These are phyloP conservation scores for Penicillium sp. DNA, from an alignment of 2,329 filamentous ascomycete species.

Conservation along the genomic window DNA sequence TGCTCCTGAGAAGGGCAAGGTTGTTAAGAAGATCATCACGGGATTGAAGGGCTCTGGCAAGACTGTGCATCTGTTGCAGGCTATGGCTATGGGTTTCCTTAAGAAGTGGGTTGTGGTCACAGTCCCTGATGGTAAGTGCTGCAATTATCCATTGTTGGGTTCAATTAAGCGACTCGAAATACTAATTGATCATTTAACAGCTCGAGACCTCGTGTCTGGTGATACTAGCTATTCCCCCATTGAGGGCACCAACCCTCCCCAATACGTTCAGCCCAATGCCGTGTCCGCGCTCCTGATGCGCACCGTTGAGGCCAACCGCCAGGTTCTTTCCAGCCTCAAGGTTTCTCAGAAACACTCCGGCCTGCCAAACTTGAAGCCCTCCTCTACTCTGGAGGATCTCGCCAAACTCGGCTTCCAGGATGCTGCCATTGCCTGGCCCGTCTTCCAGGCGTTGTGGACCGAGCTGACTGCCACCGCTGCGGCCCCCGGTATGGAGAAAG, in stretches of 20 bases:
- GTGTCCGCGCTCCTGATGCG: conserved; percentile 73
- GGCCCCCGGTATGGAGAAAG: conserved; percentile 48
- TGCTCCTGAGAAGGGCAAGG: conserved; percentile 38
- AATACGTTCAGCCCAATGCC: conserved; percentile 79
- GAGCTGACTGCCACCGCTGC: conserved; percentile 66
- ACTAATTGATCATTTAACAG: conserved; percentile 50
- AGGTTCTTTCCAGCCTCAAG: conserved; percentile 60
- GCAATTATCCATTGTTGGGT: neutral
- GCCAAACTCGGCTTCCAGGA: conserved; percentile 71
- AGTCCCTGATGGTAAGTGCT: conserved; percentile 76
- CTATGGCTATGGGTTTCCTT: conserved; percentile 76
- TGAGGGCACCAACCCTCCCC: conserved; percentile 54
- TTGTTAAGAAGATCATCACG: conserved; percentile 65
- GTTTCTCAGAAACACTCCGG: conserved; percentile 59
- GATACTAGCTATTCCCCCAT: conserved; percentile 79
- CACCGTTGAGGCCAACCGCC: conserved; percentile 72
- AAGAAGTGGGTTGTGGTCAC: conserved; percentile 88
- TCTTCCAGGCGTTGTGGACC: conserved; percentile 78
- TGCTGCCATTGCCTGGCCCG: conserved; percentile 74
- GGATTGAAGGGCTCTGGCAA: conserved; percentile 80
- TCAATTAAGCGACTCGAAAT: conserved; percentile 4
- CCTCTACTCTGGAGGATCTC: conserved; percentile 68
- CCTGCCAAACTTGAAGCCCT: conserved; percentile 62
- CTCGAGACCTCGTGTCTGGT: conserved; percentile 77
- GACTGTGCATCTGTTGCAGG: conserved; percentile 82